A percentile compares a stretch with the other conserved stretches of the same genome.
Conservation (phyloP, 2,329 filamentous ascomycete species). For the Neonectria punicea region DNA sequence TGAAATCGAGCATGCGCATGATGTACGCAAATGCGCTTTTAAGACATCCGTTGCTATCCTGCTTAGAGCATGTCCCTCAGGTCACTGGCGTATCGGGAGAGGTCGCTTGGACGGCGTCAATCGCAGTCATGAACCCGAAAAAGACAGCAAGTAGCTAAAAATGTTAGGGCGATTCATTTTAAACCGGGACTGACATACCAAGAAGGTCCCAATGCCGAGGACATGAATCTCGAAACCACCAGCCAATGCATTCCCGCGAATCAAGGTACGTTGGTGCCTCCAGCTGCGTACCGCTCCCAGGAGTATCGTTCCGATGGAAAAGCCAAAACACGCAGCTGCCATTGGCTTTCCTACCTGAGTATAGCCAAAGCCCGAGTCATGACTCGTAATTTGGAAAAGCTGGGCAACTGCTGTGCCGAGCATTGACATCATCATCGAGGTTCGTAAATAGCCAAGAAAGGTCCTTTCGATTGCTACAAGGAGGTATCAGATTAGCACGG, state of each 20-base stretch:
- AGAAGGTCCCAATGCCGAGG: constrained; percentile 31
- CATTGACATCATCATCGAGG: constrained; percentile 75
- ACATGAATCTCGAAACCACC: constrained; percentile 46
- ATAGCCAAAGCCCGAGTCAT: constrained; percentile 63
- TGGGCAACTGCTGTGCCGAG: constrained; percentile 73
- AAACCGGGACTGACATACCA: constrained; percentile 25
- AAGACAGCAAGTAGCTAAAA: constrained; percentile 36
- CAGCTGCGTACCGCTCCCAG: constrained; percentile 46
- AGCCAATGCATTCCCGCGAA: constrained; percentile 44
- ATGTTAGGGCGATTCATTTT: constrained; percentile 16
- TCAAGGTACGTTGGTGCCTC: constrained; percentile 46
- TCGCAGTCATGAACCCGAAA: constrained; percentile 37
- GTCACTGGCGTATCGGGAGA: not conserved
- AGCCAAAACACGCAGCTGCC: constrained; percentile 52
- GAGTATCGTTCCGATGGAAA: constrained; percentile 51
- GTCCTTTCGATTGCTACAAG: constrained; percentile 75
- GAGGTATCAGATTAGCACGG: constrained; percentile 8
- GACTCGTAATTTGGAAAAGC: constrained; percentile 66
- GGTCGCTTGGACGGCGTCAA: constrained; percentile 31
- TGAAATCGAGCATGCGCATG: not conserved
- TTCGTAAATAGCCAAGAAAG: constrained; percentile 78
- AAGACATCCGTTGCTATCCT: not conserved
- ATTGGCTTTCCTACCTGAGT: constrained; percentile 70
- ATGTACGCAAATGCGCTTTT: not conserved
- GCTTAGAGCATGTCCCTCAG: not conserved